Evolutionary conservation across 148 eudicot genomes (phyloP).

Genomic region (Linanthus parryae): DNA sequence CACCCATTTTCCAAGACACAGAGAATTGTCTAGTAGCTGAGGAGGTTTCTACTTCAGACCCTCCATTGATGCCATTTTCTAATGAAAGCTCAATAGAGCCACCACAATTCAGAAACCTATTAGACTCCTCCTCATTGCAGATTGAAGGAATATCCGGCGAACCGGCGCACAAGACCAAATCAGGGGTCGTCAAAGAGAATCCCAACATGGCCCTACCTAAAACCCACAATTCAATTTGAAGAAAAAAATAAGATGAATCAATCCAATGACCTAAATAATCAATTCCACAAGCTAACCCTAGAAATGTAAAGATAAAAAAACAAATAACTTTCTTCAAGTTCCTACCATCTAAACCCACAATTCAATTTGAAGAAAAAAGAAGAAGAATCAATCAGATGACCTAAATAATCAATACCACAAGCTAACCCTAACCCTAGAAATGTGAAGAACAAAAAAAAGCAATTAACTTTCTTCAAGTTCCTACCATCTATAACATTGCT

Average conservation of each 20-base stretch:
- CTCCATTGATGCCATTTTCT: conserved; percentile 80
- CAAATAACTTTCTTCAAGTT: neutral
- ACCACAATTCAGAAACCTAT: conserved; percentile 28
- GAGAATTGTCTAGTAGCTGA: conserved; percentile 29
- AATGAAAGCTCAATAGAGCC: conserved; percentile 60
- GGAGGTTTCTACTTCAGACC: conserved; percentile 23
- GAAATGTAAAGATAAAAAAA: too few species aligned
- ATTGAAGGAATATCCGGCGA: conserved; percentile 51
- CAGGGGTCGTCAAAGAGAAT: conserved; percentile 63
- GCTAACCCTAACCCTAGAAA: neutral
- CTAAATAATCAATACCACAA: neutral
- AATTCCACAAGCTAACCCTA: neutral
- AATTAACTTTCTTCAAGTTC: neutral
- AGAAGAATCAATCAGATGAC: conserved; percentile 1
- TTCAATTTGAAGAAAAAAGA: neutral
- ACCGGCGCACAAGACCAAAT: conserved; percentile 54
- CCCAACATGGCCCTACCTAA: conserved; percentile 45
- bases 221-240: neutral
- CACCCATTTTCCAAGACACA: conserved; percentile 26
- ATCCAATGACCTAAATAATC: neutral
- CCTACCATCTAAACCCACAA: conserved; percentile 8
- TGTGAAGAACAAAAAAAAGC: too few species aligned
- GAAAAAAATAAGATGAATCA: neutral
- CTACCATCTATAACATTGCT: conserved; percentile 13
- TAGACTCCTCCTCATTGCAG: conserved; percentile 37